Evolutionary conservation across 352 stramenopile species (phyloP), one percentile per base, ranked within the genome.

Genomic region (Blastocystis sp.): DNA sequence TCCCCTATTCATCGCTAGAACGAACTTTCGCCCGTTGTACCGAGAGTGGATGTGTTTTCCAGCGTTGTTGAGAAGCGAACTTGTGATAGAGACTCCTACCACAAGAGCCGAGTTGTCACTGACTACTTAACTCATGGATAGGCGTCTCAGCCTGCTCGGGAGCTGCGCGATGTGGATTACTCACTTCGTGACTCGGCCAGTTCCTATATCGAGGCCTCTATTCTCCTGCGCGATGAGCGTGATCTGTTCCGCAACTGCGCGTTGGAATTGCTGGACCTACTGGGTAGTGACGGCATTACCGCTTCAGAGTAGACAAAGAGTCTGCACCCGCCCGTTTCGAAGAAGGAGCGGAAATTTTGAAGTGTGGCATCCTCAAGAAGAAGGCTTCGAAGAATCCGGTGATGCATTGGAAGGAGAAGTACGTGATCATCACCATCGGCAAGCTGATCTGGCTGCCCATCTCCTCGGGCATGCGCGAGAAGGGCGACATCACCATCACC

Each of bases 371-470:
- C 14, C 74, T 84, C 2, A 54, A 42, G 3, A 84, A 84, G 74
- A 84, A 84, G 52, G 48, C 74, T 17, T 84, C 74, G 28, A 28
- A 84, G 38, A 66, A 42, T 19, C 38, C 66, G 40, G 21, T 84
- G 4, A 45, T 14, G 3, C 34, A 43, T 43, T 84, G 74, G 74
- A 68, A 69, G 34, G 45, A 68, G 3, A 84, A 84, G 21, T 69
- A 69, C 34, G 74, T 84, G 21, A 69, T 84, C 38, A 59, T 84
- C 11, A 84, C 74, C 3, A 84, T 84, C 74, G 74, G 74, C n/a
- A 84, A 84, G 74, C n/a, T 84, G n/a, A 66, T 84, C 42, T 84
- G 74, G 74, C 69, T 68, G 40, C 74, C 74, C 19, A 11, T 84
- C 2, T 45, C 74, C 11, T 68, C 74, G 0, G 11, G 3, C 54